Evolutionary conservation across 2,329 filamentous ascomycete genomes (phyloP), one percentile per base, ranked within the genome.

Genomic region (Calonectria pseudoturangicola): DNA sequence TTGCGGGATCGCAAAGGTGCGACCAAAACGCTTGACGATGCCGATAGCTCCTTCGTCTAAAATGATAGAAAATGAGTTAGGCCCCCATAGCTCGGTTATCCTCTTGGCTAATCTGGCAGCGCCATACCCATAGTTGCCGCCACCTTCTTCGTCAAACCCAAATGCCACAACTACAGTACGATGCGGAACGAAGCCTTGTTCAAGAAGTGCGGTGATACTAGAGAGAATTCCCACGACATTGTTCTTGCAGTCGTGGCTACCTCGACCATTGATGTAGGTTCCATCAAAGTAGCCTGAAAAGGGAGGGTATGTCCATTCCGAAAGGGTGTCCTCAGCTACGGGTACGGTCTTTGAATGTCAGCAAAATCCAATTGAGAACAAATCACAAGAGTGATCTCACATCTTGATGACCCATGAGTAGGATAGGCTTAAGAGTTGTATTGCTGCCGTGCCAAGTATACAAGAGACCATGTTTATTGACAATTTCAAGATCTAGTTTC

Each of bases 211-310:
- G 6, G 54, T 58, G n/a, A 58, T 58, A 15, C 54, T 27, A 16
- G 54, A 41, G 3, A 58, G 33, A 21, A 58, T 58, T 10, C 28
- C 54, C 6, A 58, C 54, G 7, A 58, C 54, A 7, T 58, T 58
- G 33, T 58, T 58, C 54, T 58, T 58, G 33, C 54, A 58, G 54
- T 58, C 54, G 18, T 58, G 54, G 30, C 33, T 41, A 41, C 54
- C 54, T 12, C 54, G 54, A 8, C 54, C 54, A 15, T 58, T 58
- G 21, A 58, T 41, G 33, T 58, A 58, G 10, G n/a, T 58, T 13
- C 54, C 54, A 21, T 58, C 54, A 27, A 58, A 58, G 16, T 58
- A 13, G 33, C 54, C 54, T 18, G 54, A 58, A 41, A 58, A 58
- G 0, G 54, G 54, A n/a, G 54, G 54, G 21, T 27, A 58, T 6